Conservation (phyloP, 371 early-diverging fungal genomes). For the Lichtheimia ornata region DNA sequence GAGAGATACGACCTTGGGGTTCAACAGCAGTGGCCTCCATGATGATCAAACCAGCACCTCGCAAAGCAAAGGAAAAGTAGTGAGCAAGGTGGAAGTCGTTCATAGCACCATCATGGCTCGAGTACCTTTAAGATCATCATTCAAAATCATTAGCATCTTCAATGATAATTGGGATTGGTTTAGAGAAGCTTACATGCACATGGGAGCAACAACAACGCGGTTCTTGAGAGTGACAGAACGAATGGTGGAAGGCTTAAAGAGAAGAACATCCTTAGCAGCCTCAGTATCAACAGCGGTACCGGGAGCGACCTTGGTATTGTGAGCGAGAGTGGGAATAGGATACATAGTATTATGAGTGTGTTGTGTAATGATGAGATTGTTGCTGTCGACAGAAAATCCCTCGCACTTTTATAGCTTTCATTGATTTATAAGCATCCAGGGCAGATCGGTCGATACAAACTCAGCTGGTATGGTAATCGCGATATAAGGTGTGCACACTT, state of each 20-base stretch:
- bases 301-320: conserved; percentile 13
- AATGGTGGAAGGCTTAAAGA: conserved; percentile 70
- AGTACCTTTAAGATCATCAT: conserved; percentile 9
- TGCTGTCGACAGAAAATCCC: too few relatives aligned
- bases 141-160: too few relatives aligned
- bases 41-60: conserved; percentile 75
- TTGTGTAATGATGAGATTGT: too few relatives aligned
- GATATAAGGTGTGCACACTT: too few relatives aligned
- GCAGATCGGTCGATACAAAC: too few relatives aligned
- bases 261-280: conserved; percentile 15
- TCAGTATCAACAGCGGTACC: conserved; percentile 15
- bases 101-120: conserved; percentile 17
- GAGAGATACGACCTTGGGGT: conserved; percentile 78
- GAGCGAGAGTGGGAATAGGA: conserved; percentile 11
- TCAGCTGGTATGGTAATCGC: too few relatives aligned
- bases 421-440: too few relatives aligned
- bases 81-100: conserved; percentile 55
- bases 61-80: conserved; percentile 67
- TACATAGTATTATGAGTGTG: not conserved
- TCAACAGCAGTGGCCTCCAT: conserved; percentile 84
- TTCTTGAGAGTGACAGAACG: conserved; percentile 67
- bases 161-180: not conserved
- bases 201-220: conserved; percentile 79
- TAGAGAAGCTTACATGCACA: conserved; percentile 50
- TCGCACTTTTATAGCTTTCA: too few relatives aligned